Evolutionary conservation across 202 grass and related monocot genomes (phyloP).

Genomic region (Zoysia matrella): DNA sequence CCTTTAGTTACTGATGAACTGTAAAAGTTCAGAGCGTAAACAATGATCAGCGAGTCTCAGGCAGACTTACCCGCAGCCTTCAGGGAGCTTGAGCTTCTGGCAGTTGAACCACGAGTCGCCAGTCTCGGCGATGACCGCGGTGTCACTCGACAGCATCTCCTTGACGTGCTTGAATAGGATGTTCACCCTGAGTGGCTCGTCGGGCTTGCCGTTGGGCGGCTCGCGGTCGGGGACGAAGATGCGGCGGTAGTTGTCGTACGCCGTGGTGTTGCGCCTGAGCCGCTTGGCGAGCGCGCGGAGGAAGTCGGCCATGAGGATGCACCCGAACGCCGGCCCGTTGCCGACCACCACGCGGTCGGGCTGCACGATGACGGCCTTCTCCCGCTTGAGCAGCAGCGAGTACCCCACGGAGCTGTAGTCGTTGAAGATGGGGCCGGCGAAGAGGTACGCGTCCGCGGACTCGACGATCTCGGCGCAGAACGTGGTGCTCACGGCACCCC

Average conservation of each 20-base stretch:
- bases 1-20: background rate
- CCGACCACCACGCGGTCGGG: conserved; percentile 60
- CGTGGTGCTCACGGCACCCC: conserved; percentile 62
- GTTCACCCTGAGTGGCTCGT: conserved; percentile 53
- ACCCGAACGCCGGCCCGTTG: conserved; percentile 57
- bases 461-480: conserved; percentile 71
- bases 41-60: background rate
- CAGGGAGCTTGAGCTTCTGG: conserved; percentile 62
- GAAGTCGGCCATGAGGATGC: conserved; percentile 62
- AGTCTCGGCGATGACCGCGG: conserved; percentile 61
- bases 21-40: background rate
- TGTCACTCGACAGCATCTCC: conserved; percentile 48
- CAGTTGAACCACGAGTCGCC: conserved; percentile 74
- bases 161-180: conserved; percentile 65
- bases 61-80: conserved; percentile 49
- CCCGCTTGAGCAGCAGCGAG: conserved; percentile 58
- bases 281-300: conserved; percentile 43
- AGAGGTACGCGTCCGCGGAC: conserved; percentile 66
- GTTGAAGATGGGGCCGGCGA: conserved; percentile 58
- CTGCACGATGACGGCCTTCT: conserved; percentile 63
- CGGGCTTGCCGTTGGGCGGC: conserved; percentile 42
- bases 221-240: conserved; percentile 58
- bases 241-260: conserved; percentile 58
- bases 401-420: conserved; percentile 72
- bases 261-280: conserved; percentile 49